Base-by-base conservation (phyloP, 2,329 filamentous ascomycete species). In the Laburnicola sp. region DNA sequence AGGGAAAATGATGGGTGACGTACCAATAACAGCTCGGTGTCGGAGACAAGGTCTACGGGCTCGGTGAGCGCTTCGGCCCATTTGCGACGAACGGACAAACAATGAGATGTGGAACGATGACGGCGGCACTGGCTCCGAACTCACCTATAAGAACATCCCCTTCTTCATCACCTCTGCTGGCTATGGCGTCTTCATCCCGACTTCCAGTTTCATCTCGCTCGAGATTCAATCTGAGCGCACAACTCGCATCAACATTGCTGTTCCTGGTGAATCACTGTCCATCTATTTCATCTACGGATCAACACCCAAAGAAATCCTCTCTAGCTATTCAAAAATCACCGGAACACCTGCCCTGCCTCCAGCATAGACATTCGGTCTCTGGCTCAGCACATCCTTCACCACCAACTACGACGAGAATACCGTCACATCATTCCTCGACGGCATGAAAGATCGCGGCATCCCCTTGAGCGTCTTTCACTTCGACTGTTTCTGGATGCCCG, bases 91-190 rank as follows among this genome's bases (percentile, higher is more conserved):
- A 56, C 27, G 53, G 53, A 32, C 53, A 56, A 30, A 46, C 36
- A 22, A 48, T 56, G 53, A 56, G 4, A 43, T 56, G 41, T 56
- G 53, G 53, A 56, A 56, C 39, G 50, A 56, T 28, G 53, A 56
- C 23, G 53, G 53, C n/a, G 53, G 53, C 11, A 56, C 53, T 32
- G 53, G 53, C 23, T 56, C 53, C 9, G 53, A 56, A 36, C 50
- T 56, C 27, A 56, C 53, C 2, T 56, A 56, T 30, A 56, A 56
- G 38, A 56, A 56, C 46, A 48, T 48, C n/a, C 50, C 55, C 28
- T 58, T 58, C 47, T 58, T 53, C 45, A 45, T 58, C 44, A 58
- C 56, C 16, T 56, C 53, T 7, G 47, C 43, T 11, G 56, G 56
- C 22, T 58, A 58, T 38, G 56, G 56, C 21, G 45, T 58, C 23